phyloP scores from a whole-genome alignment of 495 filamentous ascomycete species.

The Penicillium paradoxum region DNA sequence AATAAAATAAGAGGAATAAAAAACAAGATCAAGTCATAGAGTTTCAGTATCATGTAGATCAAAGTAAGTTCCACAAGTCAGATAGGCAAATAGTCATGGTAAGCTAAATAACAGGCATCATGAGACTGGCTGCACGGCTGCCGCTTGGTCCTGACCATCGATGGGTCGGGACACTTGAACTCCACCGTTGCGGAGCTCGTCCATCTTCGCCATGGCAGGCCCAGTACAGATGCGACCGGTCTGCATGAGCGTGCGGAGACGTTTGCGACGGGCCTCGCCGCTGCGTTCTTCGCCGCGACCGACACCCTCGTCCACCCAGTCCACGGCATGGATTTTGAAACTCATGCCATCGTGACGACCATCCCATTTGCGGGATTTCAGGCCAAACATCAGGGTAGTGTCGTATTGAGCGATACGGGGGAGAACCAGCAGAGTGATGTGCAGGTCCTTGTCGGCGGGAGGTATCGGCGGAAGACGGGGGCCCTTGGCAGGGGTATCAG shows the following conservation, averaged over 20 bases:
- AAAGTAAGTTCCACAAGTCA: not conserved
- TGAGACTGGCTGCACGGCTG: conserved; percentile 36
- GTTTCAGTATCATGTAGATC: not conserved
- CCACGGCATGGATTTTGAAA: conserved; percentile 71
- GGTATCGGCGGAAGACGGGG: conserved; percentile 38
- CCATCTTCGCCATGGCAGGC: conserved; percentile 38
- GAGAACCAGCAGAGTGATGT: conserved; percentile 79
- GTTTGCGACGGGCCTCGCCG: conserved; percentile 57
- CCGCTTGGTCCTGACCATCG: conserved; percentile 26
- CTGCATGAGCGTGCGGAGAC: conserved; percentile 47
- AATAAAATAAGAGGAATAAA: not conserved
- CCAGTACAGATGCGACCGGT: conserved; percentile 46
- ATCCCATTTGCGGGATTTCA: conserved; percentile 71
- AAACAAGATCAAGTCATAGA: not conserved
- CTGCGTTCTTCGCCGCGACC: conserved; percentile 62
- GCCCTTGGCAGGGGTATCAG: conserved; percentile 22
- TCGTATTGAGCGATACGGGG: conserved; percentile 73
- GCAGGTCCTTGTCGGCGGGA: conserved; percentile 61
- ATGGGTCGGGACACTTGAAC: conserved; percentile 33
- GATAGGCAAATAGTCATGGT: not conserved
- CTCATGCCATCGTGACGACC: conserved; percentile 78
- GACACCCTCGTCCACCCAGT: conserved; percentile 72
- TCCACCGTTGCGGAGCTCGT: conserved; percentile 35
- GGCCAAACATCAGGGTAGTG: conserved; percentile 66
- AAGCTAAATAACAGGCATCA: conserved; percentile 8